These are phyloP conservation scores for Plasmodium falciparum DNA, from an alignment of 169 alveolate species.

Conservation along the genomic window DNA sequence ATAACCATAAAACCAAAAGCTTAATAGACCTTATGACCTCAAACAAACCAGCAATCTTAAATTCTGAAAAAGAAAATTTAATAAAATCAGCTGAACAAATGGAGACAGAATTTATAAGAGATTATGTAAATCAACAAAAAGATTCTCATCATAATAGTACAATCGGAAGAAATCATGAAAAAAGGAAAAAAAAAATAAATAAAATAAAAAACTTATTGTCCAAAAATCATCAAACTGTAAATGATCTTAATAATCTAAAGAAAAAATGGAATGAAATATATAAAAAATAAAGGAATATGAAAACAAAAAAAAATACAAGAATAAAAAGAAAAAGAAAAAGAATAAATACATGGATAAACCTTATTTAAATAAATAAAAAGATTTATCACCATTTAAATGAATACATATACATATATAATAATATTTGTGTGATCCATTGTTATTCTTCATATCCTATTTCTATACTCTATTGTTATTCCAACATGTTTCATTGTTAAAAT, in stretches of 20 bases:
- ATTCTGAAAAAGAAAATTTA: constrained; percentile 66
- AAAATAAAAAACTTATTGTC: constrained; percentile 21
- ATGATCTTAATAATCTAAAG: constrained; percentile 27
- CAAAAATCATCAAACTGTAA: constrained; percentile 31
- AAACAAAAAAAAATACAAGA: constrained; percentile 1
- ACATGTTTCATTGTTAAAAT: too few relatives aligned
- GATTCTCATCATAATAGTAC: constrained; percentile 27
- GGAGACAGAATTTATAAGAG: constrained; percentile 74
- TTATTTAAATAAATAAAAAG: too few relatives aligned
- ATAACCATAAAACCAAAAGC: constrained; percentile 26
- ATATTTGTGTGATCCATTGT: too few relatives aligned
- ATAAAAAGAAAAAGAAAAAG: background rate
- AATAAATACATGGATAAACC: too few relatives aligned
- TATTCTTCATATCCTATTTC: too few relatives aligned
- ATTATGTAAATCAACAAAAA: constrained; percentile 38
- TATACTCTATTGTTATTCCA: too few relatives aligned
- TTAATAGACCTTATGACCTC: constrained; percentile 46
- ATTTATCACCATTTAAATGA: too few relatives aligned
- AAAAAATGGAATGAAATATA: constrained; percentile 65
- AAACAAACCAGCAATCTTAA: constrained; percentile 56
- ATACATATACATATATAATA: too few relatives aligned
- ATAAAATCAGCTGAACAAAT: constrained; percentile 76
- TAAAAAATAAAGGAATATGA: background rate
- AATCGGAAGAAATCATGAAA: constrained; percentile 48
- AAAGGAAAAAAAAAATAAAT: constrained; percentile 30